Evolutionary conservation across 129 eudicot species (phyloP), one percentile per base, ranked within the genome.

Genomic region (Gnaphalium uliginosum): DNA sequence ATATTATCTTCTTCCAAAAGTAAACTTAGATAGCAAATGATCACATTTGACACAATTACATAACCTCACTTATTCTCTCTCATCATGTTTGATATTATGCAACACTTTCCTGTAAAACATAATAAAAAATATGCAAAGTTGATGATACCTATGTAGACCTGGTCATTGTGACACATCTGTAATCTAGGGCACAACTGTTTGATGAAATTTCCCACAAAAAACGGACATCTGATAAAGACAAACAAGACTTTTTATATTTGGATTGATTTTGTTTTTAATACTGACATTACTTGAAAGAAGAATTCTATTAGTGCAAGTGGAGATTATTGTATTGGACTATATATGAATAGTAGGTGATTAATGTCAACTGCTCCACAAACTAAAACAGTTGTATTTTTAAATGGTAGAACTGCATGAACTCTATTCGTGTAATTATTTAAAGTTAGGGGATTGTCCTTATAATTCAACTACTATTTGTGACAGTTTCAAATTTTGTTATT

Each of bases 251-350:
- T n/a, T 17, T 69, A 59, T 19, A 69, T 24, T 6, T 14, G 24
- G 37, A 22, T 73, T 5, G 8, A n/a, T 51, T 79, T 72, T 72
- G 78, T 80, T 46, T 73, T 66, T 73, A 75, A 29, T 66, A 79
- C 59, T 73, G 70, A 80, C 75, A 66, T 73, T 51, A 73, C 69
- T 80, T 9, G 69, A 43, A 68, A 35, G 69, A 79, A 79, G 50
- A 66, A 18, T 63, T 72, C 25, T 37, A 61, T n/a, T 15, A 68
- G 61, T 22, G 63, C 68, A 14, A 48, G 19, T 62, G 29, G 57
- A 69, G 23, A 18, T 58, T 78, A 26, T 66, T 65, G 39, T 79
- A 66, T 27, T 65, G 59, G 68, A 79, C 50, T 32, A 27, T 41
- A 24, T 17, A 21, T 30, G 10, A 27, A 29, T 58, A 60, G 81